Evolutionary conservation across 2,329 filamentous ascomycete genomes (phyloP).

Genomic region (Pseudogymnoascus sp.): DNA sequence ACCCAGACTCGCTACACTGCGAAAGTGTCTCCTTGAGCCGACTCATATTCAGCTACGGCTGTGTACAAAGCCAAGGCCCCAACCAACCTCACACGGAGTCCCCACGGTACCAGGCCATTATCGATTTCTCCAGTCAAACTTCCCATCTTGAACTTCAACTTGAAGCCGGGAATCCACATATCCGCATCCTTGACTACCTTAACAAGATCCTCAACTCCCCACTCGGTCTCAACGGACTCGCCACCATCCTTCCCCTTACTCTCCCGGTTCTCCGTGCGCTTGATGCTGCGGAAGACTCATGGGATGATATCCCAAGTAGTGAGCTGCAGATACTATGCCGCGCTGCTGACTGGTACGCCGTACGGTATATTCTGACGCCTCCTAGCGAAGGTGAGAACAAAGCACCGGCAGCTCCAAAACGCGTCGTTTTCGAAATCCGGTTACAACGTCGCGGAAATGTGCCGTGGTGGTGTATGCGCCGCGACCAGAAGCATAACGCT

Average conservation of each 20-base stretch:
- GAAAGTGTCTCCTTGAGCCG: slow-evolving; percentile 52
- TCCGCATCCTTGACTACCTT: slow-evolving; percentile 52
- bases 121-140: slow-evolving; percentile 46
- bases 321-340: slow-evolving; percentile 45
- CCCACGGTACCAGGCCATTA: slow-evolving; percentile 42
- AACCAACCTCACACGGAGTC: slow-evolving; percentile 13
- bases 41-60: slow-evolving; percentile 61
- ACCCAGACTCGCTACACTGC: slow-evolving; percentile 46
- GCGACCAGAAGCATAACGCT: slow-evolving; percentile 18
- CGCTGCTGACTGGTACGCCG: slow-evolving; percentile 47
- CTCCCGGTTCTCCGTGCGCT: slow-evolving; percentile 57
- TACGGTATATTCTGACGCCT: slow-evolving; percentile 44
- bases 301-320: slow-evolving; percentile 36
- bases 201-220: slow-evolving; percentile 48
- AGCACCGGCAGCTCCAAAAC: slow-evolving; percentile 24
- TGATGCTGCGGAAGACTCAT: slow-evolving; percentile 48
- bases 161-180: slow-evolving; percentile 56
- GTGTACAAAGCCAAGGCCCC: slow-evolving; percentile 17
- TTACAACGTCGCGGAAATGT: slow-evolving; percentile 40
- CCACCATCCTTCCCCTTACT: slow-evolving; percentile 49
- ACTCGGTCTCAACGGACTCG: slow-evolving; percentile 40
- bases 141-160: slow-evolving; percentile 47
- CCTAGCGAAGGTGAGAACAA: slow-evolving; percentile 11
- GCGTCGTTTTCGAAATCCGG: slow-evolving; percentile 44
- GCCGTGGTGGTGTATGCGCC: slow-evolving; percentile 27